These are phyloP conservation scores for Rutstroemia sp. DNA, from an alignment of 2,329 filamentous ascomycete genomes.

Conservation along the genomic window DNA sequence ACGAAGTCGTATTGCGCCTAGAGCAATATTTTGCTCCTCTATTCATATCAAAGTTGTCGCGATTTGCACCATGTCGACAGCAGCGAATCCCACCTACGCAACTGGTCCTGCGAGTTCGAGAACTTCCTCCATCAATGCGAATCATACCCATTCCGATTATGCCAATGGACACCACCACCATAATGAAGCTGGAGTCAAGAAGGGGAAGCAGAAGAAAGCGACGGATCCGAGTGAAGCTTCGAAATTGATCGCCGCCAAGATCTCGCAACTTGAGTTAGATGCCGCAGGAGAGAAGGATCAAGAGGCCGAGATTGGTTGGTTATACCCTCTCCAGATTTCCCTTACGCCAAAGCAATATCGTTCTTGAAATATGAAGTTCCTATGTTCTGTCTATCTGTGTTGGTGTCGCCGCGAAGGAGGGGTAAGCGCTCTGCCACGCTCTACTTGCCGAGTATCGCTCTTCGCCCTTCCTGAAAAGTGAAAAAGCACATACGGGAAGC, in stretches of 20 bases:
- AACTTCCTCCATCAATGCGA: constrained; percentile 23
- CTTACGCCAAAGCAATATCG: neutral
- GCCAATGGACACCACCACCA: constrained; percentile 34
- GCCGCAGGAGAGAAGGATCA: constrained; percentile 91
- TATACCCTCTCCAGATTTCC: constrained; percentile 15
- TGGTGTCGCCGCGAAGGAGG: constrained; percentile 5
- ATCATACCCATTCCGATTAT: constrained; percentile 21
- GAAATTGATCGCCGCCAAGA: constrained; percentile 85
- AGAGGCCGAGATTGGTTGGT: constrained; percentile 88
- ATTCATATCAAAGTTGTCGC: constrained; percentile 1
- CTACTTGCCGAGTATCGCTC: neutral
- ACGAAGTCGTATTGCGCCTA: constrained; percentile 3
- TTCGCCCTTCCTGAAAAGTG: neutral
- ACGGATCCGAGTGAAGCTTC: constrained; percentile 83
- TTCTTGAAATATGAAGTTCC: neutral
- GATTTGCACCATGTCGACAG: constrained; percentile 26
- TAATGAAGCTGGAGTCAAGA: constrained; percentile 53
- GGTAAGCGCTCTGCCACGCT: constrained; percentile 7
- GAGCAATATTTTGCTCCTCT: constrained; percentile 1
- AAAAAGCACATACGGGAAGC: neutral
- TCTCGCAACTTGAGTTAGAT: constrained; percentile 91
- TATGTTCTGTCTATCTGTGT: neutral
- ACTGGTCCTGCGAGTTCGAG: constrained; percentile 29
- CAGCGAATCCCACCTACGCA: constrained; percentile 32
- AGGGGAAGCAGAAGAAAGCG: constrained; percentile 77